Evolutionary conservation across 345 rosid genomes (phyloP).

Genomic region (Diplotaxis tenuifolia): DNA sequence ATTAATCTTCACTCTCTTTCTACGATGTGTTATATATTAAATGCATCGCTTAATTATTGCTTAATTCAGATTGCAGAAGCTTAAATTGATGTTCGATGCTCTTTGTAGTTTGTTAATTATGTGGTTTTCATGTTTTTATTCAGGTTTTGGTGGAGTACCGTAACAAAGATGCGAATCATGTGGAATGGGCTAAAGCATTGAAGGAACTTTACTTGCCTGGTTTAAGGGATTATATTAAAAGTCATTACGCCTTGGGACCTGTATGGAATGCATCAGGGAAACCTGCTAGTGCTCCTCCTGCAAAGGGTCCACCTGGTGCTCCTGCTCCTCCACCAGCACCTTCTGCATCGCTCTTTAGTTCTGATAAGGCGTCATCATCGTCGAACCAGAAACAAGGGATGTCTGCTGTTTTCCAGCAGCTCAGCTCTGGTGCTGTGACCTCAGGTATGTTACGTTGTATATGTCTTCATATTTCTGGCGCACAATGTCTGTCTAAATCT

Average conservation of each 20-base stretch:
- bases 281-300: slow-evolving; percentile 50
- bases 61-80: slow-evolving; percentile 5
- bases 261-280: slow-evolving; percentile 76
- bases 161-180: slow-evolving; percentile 81
- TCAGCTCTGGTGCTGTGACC: slow-evolving; percentile 71
- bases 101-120: neutral
- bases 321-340: slow-evolving; percentile 96
- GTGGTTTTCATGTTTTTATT: slow-evolving; percentile 13
- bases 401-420: slow-evolving; percentile 93
- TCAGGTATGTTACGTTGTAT: slow-evolving; percentile 47
- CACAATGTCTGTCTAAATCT: too few species aligned
- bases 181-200: slow-evolving; percentile 96
- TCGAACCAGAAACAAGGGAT: slow-evolving; percentile 81
- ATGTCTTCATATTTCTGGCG: neutral
- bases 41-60: too few species aligned
- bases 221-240: slow-evolving; percentile 85
- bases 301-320: slow-evolving; percentile 56
- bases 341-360: slow-evolving; percentile 64
- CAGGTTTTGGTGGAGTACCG: slow-evolving; percentile 88
- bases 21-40: neutral
- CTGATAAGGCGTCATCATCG: slow-evolving; percentile 75
- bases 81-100: slow-evolving; percentile 2
- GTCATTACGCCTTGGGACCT: slow-evolving; percentile 85
- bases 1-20: neutral
- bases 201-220: slow-evolving; percentile 93